Conservation (phyloP, 2,329 filamentous ascomycete genomes). For the Ceratocystis colombiana region DNA sequence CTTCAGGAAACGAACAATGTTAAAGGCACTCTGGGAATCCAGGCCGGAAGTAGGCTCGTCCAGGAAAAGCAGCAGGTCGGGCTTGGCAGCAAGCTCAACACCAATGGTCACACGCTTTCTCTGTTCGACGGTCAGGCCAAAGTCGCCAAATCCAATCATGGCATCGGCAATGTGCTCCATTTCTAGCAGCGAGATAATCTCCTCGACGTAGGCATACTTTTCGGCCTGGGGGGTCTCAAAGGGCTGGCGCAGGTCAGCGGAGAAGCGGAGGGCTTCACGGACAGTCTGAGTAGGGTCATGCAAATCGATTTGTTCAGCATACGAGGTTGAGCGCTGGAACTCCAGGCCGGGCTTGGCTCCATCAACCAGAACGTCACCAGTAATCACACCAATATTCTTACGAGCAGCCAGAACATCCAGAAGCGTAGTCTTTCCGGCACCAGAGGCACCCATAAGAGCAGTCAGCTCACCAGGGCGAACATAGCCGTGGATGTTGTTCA, state of each 20-base stretch:
- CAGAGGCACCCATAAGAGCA: slow-evolving; percentile 71
- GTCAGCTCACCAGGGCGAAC: slow-evolving; percentile 68
- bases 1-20: slow-evolving; percentile 57
- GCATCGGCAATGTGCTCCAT: slow-evolving; percentile 51
- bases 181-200: slow-evolving; percentile 49
- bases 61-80: slow-evolving; percentile 64
- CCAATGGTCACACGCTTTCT: slow-evolving; percentile 78
- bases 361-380: slow-evolving; percentile 49
- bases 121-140: slow-evolving; percentile 59
- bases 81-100: slow-evolving; percentile 78
- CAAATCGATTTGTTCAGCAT: slow-evolving; percentile 53
- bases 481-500: slow-evolving; percentile 53
- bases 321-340: slow-evolving; percentile 53
- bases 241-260: slow-evolving; percentile 50
- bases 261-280: slow-evolving; percentile 54
- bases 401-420: slow-evolving; percentile 61
- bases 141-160: slow-evolving; percentile 51
- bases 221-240: slow-evolving; percentile 44
- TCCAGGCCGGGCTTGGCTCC: slow-evolving; percentile 47
- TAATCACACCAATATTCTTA: slow-evolving; percentile 52
- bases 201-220: slow-evolving; percentile 51
- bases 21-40: slow-evolving; percentile 58
- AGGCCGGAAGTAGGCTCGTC: slow-evolving; percentile 71
- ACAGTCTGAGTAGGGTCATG: slow-evolving; percentile 54
- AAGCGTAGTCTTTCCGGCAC: slow-evolving; percentile 80